Base-by-base conservation (phyloP, 2,329 filamentous ascomycete species). In the Diplodia scrobiculata region DNA sequence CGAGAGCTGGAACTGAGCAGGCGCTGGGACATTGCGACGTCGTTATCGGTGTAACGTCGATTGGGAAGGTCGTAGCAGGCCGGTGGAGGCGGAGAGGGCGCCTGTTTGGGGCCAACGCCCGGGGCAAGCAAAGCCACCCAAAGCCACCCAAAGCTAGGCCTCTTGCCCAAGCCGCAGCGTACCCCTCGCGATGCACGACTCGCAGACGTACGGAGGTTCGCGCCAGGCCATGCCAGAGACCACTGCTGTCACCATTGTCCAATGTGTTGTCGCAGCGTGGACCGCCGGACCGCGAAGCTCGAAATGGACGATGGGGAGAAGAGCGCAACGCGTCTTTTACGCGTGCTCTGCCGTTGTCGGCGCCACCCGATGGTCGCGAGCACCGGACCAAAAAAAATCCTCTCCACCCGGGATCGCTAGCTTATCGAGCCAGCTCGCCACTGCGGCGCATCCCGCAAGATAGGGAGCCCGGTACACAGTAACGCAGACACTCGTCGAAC, bases 31-130 rank as follows among this genome's bases (percentile, higher is more conserved):
- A 66, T 59, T 10, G 45, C 19, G 19, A 27, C 32, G 48, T 17
- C 34, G 14, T 63, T 63, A 63, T 63, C 59, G 51, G 45, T 21
- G 47, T 6, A 19, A 14, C 14, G 59, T n/a, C 25, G 59, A 63
- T 52, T 63, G 38, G 48, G 59, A 52, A 52, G 59, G 55, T 60
- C 36, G 54, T 13, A 19, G 14, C 13, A 14, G 54, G 38, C 38
- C 36, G 32, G 13, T 21, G 0, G 36, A 19, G 19, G 54, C 13
- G 14, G 36, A 25, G 36, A 5, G 7, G 25, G 25, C 25, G 19
- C 25, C 55, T 11, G 17, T 13, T 48, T 48, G 5, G 27, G 55
- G 27, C 14, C 17, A 19, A 36, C 29, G 21, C 38, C 54, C 54
- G 13, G 34, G 34, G 19, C 54, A 59, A 59, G 54, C 54, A 59